Percentiles rank a stretch among this genome's conserved stretches.
These are phyloP conservation scores for Eremochloa ophiuroides DNA, from an alignment of 176 grass and related monocot genomes.

Conservation along the genomic window DNA sequence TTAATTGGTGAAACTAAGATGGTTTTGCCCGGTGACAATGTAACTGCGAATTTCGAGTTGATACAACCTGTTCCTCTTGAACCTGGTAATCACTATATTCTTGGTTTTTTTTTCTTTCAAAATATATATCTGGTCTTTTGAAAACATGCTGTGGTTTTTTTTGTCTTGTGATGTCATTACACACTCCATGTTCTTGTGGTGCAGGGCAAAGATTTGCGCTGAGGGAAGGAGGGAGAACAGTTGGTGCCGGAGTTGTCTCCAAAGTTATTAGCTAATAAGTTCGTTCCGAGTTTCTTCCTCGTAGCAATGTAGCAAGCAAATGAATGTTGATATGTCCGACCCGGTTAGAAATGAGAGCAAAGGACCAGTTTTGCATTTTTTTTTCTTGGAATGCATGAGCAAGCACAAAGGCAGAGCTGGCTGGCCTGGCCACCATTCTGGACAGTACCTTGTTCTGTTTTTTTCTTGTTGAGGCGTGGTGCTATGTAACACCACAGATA, in stretches of 20 bases:
- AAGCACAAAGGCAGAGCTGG: background rate
- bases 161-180: background rate
- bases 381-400: constrained; percentile 21
- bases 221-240: constrained; percentile 88
- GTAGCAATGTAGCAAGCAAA: constrained; percentile 31
- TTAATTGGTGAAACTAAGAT: constrained; percentile 57
- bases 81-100: constrained; percentile 40
- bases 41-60: constrained; percentile 77
- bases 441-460: background rate
- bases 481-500: constrained; percentile 19
- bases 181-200: background rate
- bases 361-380: constrained; percentile 21
- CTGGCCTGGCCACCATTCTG: constrained; percentile 17
- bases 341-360: constrained; percentile 14
- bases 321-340: constrained; percentile 47
- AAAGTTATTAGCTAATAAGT: constrained; percentile 65
- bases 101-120: background rate
- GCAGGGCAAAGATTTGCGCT: constrained; percentile 97
- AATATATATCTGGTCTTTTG: background rate
- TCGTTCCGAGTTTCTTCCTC: background rate
- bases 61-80: constrained; percentile 84
- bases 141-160: background rate
- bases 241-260: constrained; percentile 89
- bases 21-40: constrained; percentile 98
- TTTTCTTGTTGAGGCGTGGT: constrained; percentile 17